Evolutionary conservation across 1,139 yeast species (phyloP).

Genomic region (Kurtzmaniella natalensis): DNA sequence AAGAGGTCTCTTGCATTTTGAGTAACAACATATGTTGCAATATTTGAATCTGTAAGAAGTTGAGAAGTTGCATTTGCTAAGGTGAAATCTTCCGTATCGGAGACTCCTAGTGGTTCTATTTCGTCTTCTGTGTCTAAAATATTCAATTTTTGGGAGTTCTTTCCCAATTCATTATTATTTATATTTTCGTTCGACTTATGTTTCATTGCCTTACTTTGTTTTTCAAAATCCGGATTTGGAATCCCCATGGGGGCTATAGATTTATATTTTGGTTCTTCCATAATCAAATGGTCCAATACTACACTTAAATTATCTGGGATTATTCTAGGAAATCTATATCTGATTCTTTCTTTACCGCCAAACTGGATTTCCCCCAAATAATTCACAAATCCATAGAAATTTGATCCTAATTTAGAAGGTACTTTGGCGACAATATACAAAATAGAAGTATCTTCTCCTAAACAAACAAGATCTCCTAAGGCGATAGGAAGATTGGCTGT

Average conservation of each 20-base stretch:
- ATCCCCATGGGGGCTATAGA: conserved; percentile 40
- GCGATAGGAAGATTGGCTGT: conserved; percentile 21
- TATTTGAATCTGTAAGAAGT: conserved; percentile 31
- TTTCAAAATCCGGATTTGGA: conserved; percentile 27
- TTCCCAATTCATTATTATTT: not conserved
- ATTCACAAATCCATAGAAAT: conserved; percentile 47
- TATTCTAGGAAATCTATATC: conserved; percentile 51
- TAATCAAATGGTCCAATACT: conserved; percentile 23
- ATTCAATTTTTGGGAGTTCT: too few relatives aligned
- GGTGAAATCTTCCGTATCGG: conserved; percentile 24
- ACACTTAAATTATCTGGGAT: conserved; percentile 30
- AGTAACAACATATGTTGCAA: conserved; percentile 38
- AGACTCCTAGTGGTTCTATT: not conserved
- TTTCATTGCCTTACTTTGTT: conserved; percentile 21
- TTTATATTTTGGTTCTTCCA: conserved; percentile 27
- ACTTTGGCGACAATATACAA: conserved; percentile 30
- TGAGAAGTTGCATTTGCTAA: conserved; percentile 38
- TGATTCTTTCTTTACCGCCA: conserved; percentile 42
- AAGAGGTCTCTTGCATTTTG: conserved; percentile 29
- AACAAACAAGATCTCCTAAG: conserved; percentile 38
- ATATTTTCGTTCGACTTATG: conserved; percentile 8
- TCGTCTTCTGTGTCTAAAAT: not conserved
- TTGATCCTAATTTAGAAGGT: conserved; percentile 25
- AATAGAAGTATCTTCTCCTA: conserved; percentile 26
- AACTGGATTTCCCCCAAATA: conserved; percentile 54